phyloP scores from a whole-genome alignment of 2,329 filamentous ascomycete species.

The Aspergillus piperis region DNA sequence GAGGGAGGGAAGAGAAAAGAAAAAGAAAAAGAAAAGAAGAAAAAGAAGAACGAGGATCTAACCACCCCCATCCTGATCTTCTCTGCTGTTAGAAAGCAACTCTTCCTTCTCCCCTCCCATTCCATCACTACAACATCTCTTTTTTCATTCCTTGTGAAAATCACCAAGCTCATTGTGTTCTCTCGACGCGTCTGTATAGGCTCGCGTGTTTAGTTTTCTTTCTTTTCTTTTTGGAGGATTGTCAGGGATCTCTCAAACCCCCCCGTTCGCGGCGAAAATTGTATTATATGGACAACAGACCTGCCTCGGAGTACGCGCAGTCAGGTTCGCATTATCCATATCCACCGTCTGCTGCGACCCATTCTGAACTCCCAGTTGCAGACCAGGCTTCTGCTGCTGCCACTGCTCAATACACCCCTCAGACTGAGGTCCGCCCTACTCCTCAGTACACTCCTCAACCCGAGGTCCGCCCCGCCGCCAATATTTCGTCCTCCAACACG shows the following conservation, averaged over 20 bases:
- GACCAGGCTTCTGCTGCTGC: conserved; percentile 86
- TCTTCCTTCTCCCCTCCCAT: conserved; percentile 16
- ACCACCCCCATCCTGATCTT: conserved; percentile 8
- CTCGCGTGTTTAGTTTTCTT: conserved; percentile 20
- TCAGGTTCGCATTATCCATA: conserved; percentile 74
- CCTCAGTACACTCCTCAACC: conserved; percentile 77
- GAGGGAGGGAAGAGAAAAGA: neutral
- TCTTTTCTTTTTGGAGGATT: conserved; percentile 21
- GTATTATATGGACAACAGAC: conserved; percentile 60
- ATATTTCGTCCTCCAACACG: conserved; percentile 75
- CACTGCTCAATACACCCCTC: conserved; percentile 43
- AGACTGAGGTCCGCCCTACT: conserved; percentile 41
- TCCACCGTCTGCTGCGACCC: conserved; percentile 56
- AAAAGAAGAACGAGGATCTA: neutral
- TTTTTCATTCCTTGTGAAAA: conserved; percentile 16
- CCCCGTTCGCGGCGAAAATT: conserved; percentile 29
- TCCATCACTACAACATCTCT: conserved; percentile 7
- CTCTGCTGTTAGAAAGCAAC: conserved; percentile 1
- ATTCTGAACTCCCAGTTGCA: conserved; percentile 84
- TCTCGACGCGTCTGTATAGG: conserved; percentile 34
- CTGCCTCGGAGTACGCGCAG: conserved; percentile 77
- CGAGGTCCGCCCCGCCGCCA: conserved; percentile 69
- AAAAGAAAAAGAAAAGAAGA: neutral
- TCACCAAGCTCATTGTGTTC: conserved; percentile 33
- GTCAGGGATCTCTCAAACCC: conserved; percentile 20